Evolutionary conservation across 805 yeast species (phyloP).

Genomic region (Lachancea meyersii): DNA sequence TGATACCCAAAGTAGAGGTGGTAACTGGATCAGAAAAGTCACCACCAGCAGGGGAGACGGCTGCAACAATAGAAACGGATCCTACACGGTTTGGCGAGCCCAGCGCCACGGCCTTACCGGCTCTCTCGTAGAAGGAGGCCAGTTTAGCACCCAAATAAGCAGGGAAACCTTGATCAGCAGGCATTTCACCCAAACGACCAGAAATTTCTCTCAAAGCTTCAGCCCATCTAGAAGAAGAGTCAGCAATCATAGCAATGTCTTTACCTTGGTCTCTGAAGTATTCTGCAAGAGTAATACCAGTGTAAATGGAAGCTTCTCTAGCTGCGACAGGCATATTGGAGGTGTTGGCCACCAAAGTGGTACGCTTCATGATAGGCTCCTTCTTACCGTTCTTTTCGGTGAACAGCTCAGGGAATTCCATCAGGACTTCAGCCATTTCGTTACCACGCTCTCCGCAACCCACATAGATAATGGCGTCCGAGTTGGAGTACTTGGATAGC

Average conservation of each 20-base stretch:
- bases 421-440: slow-evolving; percentile 98
- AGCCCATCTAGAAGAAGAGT: slow-evolving; percentile 99
- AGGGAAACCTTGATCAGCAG: slow-evolving; percentile 99
- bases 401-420: slow-evolving; percentile 98
- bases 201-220: slow-evolving; percentile 99
- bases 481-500: slow-evolving; percentile 92
- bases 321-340: slow-evolving; percentile 99
- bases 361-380: slow-evolving; percentile 99
- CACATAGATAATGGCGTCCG: slow-evolving; percentile 91
- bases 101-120: slow-evolving; percentile 90
- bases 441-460: slow-evolving; percentile 97
- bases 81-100: slow-evolving; percentile 97
- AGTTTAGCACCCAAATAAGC: slow-evolving; percentile 98
- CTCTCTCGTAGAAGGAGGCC: slow-evolving; percentile 99
- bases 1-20: slow-evolving; percentile 95
- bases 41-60: slow-evolving; percentile 99
- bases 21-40: slow-evolving; percentile 99
- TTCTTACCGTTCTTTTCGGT: slow-evolving; percentile 88
- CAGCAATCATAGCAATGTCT: slow-evolving; percentile 98
- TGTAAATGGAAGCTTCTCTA: slow-evolving; percentile 98
- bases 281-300: slow-evolving; percentile 98
- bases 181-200: slow-evolving; percentile 99
- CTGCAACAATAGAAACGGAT: slow-evolving; percentile 98
- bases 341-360: slow-evolving; percentile 96
- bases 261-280: slow-evolving; percentile 99